Conservation (phyloP, 2,329 filamentous ascomycete species). For the Tolypocladium pustulatum region DNA sequence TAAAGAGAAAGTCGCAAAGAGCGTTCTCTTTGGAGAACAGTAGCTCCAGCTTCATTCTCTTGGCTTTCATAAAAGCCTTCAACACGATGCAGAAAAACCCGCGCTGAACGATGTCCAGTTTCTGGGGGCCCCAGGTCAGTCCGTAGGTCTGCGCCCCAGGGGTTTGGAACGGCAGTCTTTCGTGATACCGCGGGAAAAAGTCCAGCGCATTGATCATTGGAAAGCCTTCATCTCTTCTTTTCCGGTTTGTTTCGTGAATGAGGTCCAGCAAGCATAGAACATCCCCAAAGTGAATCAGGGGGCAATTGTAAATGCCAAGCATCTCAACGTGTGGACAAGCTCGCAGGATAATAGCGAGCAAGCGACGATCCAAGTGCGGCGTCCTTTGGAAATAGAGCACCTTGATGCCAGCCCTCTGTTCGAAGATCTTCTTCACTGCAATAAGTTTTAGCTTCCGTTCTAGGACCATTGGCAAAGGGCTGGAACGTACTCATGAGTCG, state of each 20-base stretch:
- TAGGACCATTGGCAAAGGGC: too few relatives aligned
- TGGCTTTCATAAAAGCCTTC: slow-evolving; percentile 22
- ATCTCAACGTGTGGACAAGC: slow-evolving; percentile 18
- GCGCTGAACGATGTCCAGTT: slow-evolving; percentile 17
- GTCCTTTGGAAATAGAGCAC: slow-evolving; percentile 20
- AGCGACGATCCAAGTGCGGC: slow-evolving; percentile 19
- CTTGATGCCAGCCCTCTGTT: slow-evolving; percentile 6
- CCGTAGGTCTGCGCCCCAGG: slow-evolving; percentile 13
- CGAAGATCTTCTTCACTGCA: slow-evolving; percentile 14
- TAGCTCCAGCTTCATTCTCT: slow-evolving; percentile 14
- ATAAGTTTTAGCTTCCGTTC: slow-evolving; percentile 4
- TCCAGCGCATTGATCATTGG: slow-evolving; percentile 17
- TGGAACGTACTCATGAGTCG: slow-evolving; percentile 13
- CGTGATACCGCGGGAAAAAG: slow-evolving; percentile 22
- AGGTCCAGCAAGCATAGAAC: slow-evolving; percentile 21
- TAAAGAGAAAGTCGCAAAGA: slow-evolving; percentile 17
- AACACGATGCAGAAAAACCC: slow-evolving; percentile 22
- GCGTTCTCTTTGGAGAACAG: slow-evolving; percentile 19
- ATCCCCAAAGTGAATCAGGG: slow-evolving; percentile 25
- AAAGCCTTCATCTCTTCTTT: slow-evolving; percentile 5
- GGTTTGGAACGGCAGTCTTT: slow-evolving; percentile 12
- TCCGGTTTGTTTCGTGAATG: slow-evolving; percentile 22
- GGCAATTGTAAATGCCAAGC: slow-evolving; percentile 26
- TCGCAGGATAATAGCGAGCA: slow-evolving; percentile 23
- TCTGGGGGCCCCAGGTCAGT: slow-evolving; percentile 14